Percentiles rank a stretch among this genome's conserved stretches.
Evolutionary conservation across 1,139 yeast genomes (phyloP).

Genomic region (Saccharomyces uvarum): DNA sequence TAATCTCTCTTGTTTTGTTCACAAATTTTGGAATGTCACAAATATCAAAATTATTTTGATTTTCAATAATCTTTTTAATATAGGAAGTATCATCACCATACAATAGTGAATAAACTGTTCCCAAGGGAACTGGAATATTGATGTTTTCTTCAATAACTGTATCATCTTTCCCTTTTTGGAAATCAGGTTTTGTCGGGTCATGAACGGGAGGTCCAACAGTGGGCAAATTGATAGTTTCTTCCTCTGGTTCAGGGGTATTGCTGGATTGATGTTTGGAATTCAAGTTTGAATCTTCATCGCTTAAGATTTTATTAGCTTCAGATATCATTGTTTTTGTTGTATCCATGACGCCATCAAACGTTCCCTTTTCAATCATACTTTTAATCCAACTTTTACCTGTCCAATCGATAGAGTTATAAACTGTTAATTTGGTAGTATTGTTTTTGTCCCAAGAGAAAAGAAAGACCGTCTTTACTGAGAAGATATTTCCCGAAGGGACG

Average conservation of each 20-base stretch:
- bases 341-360: conserved; percentile 57
- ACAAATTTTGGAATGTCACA: conserved; percentile 47
- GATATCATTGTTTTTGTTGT: conserved; percentile 43
- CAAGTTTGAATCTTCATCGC: conserved; percentile 14
- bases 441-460: conserved; percentile 61
- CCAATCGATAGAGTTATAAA: conserved; percentile 75
- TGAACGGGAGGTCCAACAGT: conserved; percentile 52
- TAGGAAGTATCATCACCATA: conserved; percentile 70
- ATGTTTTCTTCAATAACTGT: conserved; percentile 55
- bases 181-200: conserved; percentile 44
- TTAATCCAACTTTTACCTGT: conserved; percentile 44
- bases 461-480: conserved; percentile 60
- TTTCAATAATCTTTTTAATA: conserved; percentile 46
- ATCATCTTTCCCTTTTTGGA: conserved; percentile 51
- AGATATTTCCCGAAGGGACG: conserved; percentile 86
- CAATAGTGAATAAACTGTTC: conserved; percentile 59
- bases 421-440: conserved; percentile 59
- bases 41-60: conserved; percentile 68
- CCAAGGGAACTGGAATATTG: conserved; percentile 59
- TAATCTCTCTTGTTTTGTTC: conserved; percentile 49
- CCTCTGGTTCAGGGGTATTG: conserved; percentile 17
- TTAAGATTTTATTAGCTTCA: conserved; percentile 33
- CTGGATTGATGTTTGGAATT: conserved; percentile 1
- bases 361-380: conserved; percentile 52
- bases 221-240: conserved; percentile 29